phyloP scores from a whole-genome alignment of 83 land plant genomes.

The Thuja plicata region DNA sequence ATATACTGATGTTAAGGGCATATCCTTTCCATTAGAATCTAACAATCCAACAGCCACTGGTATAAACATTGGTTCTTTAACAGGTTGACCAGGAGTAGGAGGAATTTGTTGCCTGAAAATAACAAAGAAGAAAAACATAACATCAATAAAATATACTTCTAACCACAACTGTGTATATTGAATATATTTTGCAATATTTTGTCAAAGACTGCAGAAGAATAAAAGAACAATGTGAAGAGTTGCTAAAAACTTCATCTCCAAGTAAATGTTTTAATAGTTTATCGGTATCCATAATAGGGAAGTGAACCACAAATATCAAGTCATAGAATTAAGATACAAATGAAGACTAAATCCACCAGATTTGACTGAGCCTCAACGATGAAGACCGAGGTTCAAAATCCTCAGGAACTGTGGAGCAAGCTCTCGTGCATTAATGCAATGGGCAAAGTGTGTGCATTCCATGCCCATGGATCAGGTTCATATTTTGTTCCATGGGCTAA shows the following conservation, averaged over 20 bases:
- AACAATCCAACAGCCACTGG: constrained; percentile 88
- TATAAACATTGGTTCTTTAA: constrained; percentile 90
- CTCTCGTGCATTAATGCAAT: too few relatives aligned
- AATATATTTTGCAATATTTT: background rate
- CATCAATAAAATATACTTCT: background rate
- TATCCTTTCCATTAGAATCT: constrained; percentile 71
- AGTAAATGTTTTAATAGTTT: too few relatives aligned
- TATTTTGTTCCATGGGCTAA: too few relatives aligned
- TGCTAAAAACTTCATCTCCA: background rate
- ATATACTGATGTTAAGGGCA: constrained; percentile 67
- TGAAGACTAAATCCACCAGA: too few relatives aligned
- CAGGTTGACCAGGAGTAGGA: constrained; percentile 91
- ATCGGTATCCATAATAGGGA: too few relatives aligned
- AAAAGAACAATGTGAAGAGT: background rate
- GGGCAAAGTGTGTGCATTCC: too few relatives aligned
- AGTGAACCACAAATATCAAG: too few relatives aligned
- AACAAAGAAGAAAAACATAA: background rate
- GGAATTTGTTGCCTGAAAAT: constrained; percentile 88
- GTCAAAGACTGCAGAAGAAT: background rate
- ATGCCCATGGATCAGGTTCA: too few relatives aligned
- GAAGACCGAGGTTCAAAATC: too few relatives aligned
- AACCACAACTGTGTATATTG: background rate
- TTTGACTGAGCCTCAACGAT: too few relatives aligned
- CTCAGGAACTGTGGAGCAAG: too few relatives aligned
- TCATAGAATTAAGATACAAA: too few relatives aligned